A percentile compares a stretch with the other conserved stretches of the same genome.
These are phyloP conservation scores for Populus nigra DNA, from an alignment of 345 rosid genomes.

Conservation along the genomic window DNA sequence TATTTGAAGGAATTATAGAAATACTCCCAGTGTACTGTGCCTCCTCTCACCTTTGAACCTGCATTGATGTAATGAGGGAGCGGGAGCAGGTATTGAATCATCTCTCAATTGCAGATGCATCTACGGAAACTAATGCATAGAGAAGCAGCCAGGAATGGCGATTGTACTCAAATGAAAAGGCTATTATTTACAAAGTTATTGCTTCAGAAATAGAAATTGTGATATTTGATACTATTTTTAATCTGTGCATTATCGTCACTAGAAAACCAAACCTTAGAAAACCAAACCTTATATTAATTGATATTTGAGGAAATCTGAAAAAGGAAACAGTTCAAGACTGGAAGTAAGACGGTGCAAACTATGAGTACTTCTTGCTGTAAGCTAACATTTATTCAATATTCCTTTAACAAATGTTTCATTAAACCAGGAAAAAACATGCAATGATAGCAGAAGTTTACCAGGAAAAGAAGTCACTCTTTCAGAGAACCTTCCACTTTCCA, in stretches of 20 bases:
- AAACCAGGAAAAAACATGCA: neutral
- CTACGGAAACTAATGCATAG: too few relatives aligned
- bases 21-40: too few relatives aligned
- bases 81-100: too few relatives aligned
- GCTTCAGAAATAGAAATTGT: neutral
- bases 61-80: too few relatives aligned
- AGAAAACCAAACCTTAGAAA: neutral
- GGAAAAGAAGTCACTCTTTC: conserved; percentile 23
- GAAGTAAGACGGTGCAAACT: too few relatives aligned
- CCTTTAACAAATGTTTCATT: neutral
- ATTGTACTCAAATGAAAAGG: neutral
- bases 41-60: too few relatives aligned
- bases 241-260: neutral
- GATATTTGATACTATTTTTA: neutral
- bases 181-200: neutral
- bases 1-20: too few relatives aligned
- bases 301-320: neutral
- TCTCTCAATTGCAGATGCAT: too few relatives aligned
- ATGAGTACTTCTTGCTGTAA: neutral
- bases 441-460: conserved; percentile 36
- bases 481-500: conserved; percentile 26
- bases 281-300: neutral
- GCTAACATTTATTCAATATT: neutral
- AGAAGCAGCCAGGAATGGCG: too few relatives aligned
- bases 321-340: neutral